Conservation (phyloP, 1,284 basidiomycete genomes). For the Pisolithus thermaeus region DNA sequence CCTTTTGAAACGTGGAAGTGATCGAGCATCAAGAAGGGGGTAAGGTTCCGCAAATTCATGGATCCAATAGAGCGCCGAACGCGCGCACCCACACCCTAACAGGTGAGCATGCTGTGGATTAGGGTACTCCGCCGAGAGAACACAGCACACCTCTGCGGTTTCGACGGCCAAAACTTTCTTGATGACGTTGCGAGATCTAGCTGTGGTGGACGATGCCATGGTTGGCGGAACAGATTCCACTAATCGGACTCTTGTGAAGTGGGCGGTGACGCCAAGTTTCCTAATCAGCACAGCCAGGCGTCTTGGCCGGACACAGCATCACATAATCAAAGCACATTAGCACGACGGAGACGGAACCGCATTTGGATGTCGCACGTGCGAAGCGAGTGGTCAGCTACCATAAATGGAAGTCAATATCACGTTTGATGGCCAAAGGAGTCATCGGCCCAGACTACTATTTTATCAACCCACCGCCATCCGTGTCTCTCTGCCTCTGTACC, state of each 20-base stretch:
- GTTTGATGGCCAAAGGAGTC: conserved; percentile 8
- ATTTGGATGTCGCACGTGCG: conserved; percentile 16
- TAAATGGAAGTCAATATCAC: conserved; percentile 12
- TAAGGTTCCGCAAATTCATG: conserved; percentile 69
- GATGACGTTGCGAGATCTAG: conserved; percentile 60
- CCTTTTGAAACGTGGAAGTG: conserved; percentile 65
- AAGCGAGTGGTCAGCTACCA: neutral
- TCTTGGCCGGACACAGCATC: neutral
- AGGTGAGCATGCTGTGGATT: neutral
- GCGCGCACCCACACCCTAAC: conserved; percentile 75
- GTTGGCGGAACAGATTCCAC: too few relatives aligned
- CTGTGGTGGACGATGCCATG: conserved; percentile 16
- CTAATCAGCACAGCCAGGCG: neutral
- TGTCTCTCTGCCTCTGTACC: neutral
- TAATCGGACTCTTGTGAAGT: neutral
- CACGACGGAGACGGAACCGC: neutral
- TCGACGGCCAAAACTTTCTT: conserved; percentile 78
- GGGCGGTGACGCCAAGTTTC: neutral
- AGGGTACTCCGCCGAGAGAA: neutral
- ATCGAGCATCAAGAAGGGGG: conserved; percentile 89
- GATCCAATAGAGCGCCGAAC: conserved; percentile 91
- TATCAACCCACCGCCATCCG: neutral
- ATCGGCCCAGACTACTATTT: neutral
- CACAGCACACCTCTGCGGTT: conserved; percentile 62
- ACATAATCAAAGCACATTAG: neutral